Evolutionary conservation across 1,284 basidiomycete genomes (phyloP).

Genomic region (Cryptococcus sp.): DNA sequence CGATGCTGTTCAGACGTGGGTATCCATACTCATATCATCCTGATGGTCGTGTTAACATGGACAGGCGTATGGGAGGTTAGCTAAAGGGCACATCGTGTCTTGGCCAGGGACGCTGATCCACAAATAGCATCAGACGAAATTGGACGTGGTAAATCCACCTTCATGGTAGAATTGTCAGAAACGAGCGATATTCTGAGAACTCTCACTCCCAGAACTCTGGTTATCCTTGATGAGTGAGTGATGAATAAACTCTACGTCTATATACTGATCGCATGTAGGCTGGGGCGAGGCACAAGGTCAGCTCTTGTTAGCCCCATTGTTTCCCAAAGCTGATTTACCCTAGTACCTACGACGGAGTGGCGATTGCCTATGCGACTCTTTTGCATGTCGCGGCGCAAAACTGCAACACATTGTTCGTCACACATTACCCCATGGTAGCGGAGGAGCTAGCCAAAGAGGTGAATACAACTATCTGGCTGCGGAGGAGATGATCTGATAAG

Average conservation of each 20-base stretch:
- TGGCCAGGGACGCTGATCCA: neutral
- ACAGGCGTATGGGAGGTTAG: conserved; percentile 40
- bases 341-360: conserved; percentile 46
- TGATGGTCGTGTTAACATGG: conserved; percentile 1
- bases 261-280: conserved; percentile 16
- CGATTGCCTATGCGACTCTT: conserved; percentile 60
- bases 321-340: neutral
- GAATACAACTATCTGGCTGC: conserved; percentile 49
- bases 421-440: conserved; percentile 69
- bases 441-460: conserved; percentile 57
- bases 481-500: conserved; percentile 55
- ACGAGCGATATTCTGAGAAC: conserved; percentile 81
- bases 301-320: neutral
- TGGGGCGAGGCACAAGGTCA: conserved; percentile 41
- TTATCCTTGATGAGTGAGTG: conserved; percentile 67
- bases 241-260: conserved; percentile 1
- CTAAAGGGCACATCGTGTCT: neutral
- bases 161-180: conserved; percentile 94
- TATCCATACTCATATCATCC: conserved; percentile 40
- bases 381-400: conserved; percentile 63
- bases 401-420: conserved; percentile 87
- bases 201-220: conserved; percentile 66
- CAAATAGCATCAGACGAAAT: conserved; percentile 75
- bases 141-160: conserved; percentile 77
- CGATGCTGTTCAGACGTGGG: conserved; percentile 83